Conservation (phyloP, 306 rosid species). For the Vigna trinervia region DNA sequence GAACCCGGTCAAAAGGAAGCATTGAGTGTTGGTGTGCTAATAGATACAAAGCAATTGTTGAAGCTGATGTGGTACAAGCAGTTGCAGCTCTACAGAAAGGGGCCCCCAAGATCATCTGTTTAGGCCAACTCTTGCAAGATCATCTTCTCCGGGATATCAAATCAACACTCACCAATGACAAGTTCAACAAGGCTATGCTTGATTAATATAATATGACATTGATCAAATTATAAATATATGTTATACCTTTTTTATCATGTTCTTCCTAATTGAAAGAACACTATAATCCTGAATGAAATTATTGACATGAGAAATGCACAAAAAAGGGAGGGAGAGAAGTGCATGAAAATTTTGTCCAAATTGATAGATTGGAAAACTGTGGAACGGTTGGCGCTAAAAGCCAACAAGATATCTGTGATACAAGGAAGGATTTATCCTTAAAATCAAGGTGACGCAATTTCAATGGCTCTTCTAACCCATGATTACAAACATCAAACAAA, state of each 20-base stretch:
- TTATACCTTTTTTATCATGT: neutral
- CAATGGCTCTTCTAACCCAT: slow-evolving; percentile 40
- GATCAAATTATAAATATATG: neutral
- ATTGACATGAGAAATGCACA: no score
- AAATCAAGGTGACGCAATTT: slow-evolving; percentile 21
- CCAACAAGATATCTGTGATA: slow-evolving; percentile 47
- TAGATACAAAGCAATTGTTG: slow-evolving; percentile 32
- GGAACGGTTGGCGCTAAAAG: slow-evolving; percentile 27
- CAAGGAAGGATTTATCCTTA: slow-evolving; percentile 30
- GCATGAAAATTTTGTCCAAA: no score
- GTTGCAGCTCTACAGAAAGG: neutral
- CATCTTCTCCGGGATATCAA: no score
- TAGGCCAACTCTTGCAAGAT: no score
- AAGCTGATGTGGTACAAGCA: slow-evolving; percentile 42
- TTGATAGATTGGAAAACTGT: neutral
- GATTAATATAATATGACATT: neutral
- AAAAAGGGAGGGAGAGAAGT: no score
- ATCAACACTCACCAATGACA: no score
- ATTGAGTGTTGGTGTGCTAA: slow-evolving; percentile 38
- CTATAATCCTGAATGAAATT: no score
- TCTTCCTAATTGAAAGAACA: no score
- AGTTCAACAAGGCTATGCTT: no score
- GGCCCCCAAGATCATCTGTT: no score
- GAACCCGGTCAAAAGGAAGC: neutral
- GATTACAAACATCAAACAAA: slow-evolving; percentile 43